phyloP scores from a whole-genome alignment of 1,139 yeast genomes.

The Martiniozyma asiatica region DNA sequence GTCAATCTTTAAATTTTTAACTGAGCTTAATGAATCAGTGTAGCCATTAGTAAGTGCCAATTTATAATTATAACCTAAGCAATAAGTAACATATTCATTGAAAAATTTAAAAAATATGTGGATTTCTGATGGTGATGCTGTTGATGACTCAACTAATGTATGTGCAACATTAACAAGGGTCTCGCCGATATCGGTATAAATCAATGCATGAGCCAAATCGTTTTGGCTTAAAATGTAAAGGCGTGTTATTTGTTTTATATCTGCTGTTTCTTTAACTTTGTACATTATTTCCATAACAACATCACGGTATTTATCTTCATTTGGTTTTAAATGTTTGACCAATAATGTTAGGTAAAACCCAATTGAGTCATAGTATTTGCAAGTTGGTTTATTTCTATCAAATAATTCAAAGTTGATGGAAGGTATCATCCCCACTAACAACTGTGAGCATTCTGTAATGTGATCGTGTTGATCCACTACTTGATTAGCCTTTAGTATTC shows the following conservation, averaged over 20 bases:
- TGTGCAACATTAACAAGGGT: background rate
- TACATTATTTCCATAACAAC: slow-evolving; percentile 2
- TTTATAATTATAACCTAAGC: too few relatives aligned
- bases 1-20: too few relatives aligned
- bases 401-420: slow-evolving; percentile 9
- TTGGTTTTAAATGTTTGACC: slow-evolving; percentile 12
- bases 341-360: slow-evolving; percentile 12
- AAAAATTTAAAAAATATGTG: too few relatives aligned
- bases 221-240: slow-evolving; percentile 1
- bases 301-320: slow-evolving; percentile 1
- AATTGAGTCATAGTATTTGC: slow-evolving; percentile 13
- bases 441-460: background rate
- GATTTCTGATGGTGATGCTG: too few relatives aligned
- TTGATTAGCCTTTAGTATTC: slow-evolving; percentile 1
- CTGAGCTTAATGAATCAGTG: too few relatives aligned
- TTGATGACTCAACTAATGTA: too few relatives aligned
- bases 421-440: background rate
- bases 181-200: slow-evolving; percentile 3
- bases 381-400: background rate
- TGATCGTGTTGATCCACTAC: slow-evolving; percentile 3
- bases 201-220: background rate
- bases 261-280: background rate
- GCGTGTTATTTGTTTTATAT: background rate
- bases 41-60: too few relatives aligned
- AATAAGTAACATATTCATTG: too few relatives aligned